Conservation (phyloP, 2,329 filamentous ascomycete genomes). For the Xylariaceae sp. region DNA sequence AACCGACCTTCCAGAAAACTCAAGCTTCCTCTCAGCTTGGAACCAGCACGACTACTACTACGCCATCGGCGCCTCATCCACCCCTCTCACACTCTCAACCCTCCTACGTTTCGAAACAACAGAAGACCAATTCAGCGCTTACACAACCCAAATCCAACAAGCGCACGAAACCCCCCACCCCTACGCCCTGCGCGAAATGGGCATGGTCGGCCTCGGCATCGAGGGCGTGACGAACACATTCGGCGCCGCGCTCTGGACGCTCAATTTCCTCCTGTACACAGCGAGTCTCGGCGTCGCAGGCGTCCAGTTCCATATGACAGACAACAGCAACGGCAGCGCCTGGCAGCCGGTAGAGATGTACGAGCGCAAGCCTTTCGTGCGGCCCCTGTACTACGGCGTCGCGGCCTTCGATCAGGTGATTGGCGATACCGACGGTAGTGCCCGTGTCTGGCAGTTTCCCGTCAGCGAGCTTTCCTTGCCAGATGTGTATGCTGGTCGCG, state of each 20-base stretch:
- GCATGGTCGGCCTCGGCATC: constrained; percentile 44
- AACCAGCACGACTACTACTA: constrained; percentile 52
- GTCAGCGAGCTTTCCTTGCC: constrained; percentile 29
- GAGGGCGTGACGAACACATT: constrained; percentile 43
- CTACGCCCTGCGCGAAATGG: constrained; percentile 48
- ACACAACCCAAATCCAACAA: constrained; percentile 40
- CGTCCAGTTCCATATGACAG: constrained; percentile 50
- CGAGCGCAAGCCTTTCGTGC: constrained; percentile 38
- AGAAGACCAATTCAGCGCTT: constrained; percentile 43
- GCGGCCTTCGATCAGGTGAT: constrained; percentile 47
- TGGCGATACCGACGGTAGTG: constrained; percentile 36
- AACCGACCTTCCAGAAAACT: constrained; percentile 20
- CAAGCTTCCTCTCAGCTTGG: constrained; percentile 36
- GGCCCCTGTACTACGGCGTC: constrained; percentile 46
- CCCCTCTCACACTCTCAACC: constrained; percentile 37
- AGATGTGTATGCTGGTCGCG: constrained; percentile 35
- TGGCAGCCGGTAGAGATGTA: constrained; percentile 43
- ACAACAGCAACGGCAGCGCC: constrained; percentile 45
- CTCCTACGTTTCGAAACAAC: constrained; percentile 43
- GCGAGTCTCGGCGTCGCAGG: constrained; percentile 43
- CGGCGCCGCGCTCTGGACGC: constrained; percentile 45
- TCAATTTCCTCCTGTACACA: constrained; percentile 48
- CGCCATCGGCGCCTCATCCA: constrained; percentile 42
- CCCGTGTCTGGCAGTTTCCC: constrained; percentile 37
- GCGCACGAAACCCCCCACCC: constrained; percentile 38